Base-by-base conservation (phyloP, 192 early-diverging fungal species). In the Coemansia sp. region DNA sequence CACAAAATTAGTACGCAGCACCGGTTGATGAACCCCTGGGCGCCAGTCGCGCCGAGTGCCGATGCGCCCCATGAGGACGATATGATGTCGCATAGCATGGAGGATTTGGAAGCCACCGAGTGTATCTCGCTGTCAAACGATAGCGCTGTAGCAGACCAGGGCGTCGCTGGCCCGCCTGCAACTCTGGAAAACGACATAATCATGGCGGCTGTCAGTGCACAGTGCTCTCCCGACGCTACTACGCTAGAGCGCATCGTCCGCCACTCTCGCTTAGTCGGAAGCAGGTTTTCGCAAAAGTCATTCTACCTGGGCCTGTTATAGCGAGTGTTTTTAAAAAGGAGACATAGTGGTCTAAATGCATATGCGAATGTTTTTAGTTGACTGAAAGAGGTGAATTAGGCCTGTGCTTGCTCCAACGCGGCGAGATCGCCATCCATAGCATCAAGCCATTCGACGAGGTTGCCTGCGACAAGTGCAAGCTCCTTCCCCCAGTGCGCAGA, bases 181-280 rank as follows among this genome's bases (percentile, higher is more conserved):
- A 23, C 53, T 4, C 21, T n/a, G 19, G 75, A 77, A 19, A 76
- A 76, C 63, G 33, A 61, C 1, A 14, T 5, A 30, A 21, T 82
- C 32, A 49, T 82, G 13, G 57, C 38, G 42, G 59, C 52, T 4
- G 65, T 74, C 3, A 35, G 67, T 38, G 30, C 35, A 6, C 67
- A 76, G 14, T 43, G 59, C 13, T 26, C 64, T n/a, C 62, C 68
- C 16, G 44, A 49, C 33, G 23, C 74, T 0, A 76, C 79, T 16
- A 66, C 68, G 1, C 50, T 82, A 6, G 79, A 82, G 68, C 79
- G 75, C 30, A 77, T 82, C 26, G 68, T 58, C 19, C 57, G 65
- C 14, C 79, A 82, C 66, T 70, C 79, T 35, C 74, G 65, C 43
- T 62, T 77, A 19, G 68, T 76, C 23, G 65, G 68, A n/a, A 57